Evolutionary conservation across 1,139 yeast genomes (phyloP), one percentile per base, ranked within the genome.

Genomic region (Pneumocystis jirovecii): DNA sequence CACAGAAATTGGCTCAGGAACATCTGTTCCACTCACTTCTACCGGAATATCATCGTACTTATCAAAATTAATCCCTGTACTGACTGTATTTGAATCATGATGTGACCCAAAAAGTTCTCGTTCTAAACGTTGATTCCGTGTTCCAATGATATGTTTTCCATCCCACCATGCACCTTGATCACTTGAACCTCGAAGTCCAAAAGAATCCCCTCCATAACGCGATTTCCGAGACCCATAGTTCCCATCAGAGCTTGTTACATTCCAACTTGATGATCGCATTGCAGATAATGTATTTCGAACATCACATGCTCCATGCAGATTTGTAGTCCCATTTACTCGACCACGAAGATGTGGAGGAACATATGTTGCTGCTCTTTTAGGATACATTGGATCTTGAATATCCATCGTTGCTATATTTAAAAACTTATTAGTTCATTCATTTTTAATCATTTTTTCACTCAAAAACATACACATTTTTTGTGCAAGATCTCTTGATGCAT

Each of bases 31-130:
- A 64, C 96, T 80, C 64, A 97, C 99, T 78, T 93, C 97, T 70
- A 93, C 97, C 69, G 98, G 98, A 71, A 95, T 93, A 68, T 93
- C 97, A 76, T 93, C 98, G 78, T 95, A 93, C 81, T 89, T 90
- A 77, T 93, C 99, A 75, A 93, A 93, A 81, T 93, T 93, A 79
- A 93, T 95, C 81, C 99, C 99, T 62, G 96, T 88, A 64, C 95
- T 86, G 80, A 88, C 96, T 62, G 66, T 65, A 63, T 77, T 76
- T 66, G 89, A 78, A 76, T 90, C 97, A 66, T 91, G 96, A 64
- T 86, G 83, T 65, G 84, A 84, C 73, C 98, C 98, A 73, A 88
- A 95, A 71, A 95, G 81, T 74, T 89, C 93, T 68, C 81, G 73
- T 79, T 93, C 98, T 71, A 86, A 74, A 68, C 81, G 79, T 73